Evolutionary conservation across 2,329 filamentous ascomycete genomes (phyloP).

Genomic region (Thermothelomyces thermophilus): DNA sequence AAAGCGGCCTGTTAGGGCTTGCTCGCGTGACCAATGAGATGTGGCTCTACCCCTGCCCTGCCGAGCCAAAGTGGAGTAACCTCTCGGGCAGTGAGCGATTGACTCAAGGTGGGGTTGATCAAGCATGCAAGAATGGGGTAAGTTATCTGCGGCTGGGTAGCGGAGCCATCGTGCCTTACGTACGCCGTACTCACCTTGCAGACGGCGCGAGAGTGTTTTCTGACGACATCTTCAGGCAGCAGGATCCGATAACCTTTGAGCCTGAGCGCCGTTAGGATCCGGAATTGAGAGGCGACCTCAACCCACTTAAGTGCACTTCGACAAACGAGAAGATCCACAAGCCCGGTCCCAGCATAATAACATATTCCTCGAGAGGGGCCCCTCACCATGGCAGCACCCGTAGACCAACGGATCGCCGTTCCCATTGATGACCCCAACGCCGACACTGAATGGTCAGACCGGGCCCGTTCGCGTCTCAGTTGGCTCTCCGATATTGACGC

Average conservation of each 20-base stretch:
- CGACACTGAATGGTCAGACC: constrained; percentile 84
- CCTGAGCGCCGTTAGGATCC: not conserved
- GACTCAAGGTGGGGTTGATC: constrained; percentile 15
- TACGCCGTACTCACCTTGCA: no score
- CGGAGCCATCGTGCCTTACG: no score
- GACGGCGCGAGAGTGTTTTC: constrained; percentile 1
- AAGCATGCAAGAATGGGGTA: constrained; percentile 5
- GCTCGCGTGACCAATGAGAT: constrained; percentile 21
- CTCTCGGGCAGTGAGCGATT: constrained; percentile 4
- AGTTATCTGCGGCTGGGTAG: no score
- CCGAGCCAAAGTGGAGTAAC: constrained; percentile 10
- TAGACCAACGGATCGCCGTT: constrained; percentile 63
- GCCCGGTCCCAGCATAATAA: not conserved
- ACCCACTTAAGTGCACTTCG: no score
- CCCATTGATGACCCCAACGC: constrained; percentile 93
- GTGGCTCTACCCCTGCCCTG: not conserved
- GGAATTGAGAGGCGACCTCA: no score
- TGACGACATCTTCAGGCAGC: constrained; percentile 14
- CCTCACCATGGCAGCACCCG: constrained; percentile 50
- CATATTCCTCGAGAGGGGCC: not conserved
- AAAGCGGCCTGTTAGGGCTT: constrained; percentile 28
- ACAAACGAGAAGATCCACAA: not conserved
- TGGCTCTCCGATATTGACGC: not conserved
- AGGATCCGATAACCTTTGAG: not conserved
- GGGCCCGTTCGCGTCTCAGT: not conserved